Percentiles rank a stretch among this genome's conserved stretches.
Conservation (phyloP, 345 rosid species). For the Anastatica hierochuntica region DNA sequence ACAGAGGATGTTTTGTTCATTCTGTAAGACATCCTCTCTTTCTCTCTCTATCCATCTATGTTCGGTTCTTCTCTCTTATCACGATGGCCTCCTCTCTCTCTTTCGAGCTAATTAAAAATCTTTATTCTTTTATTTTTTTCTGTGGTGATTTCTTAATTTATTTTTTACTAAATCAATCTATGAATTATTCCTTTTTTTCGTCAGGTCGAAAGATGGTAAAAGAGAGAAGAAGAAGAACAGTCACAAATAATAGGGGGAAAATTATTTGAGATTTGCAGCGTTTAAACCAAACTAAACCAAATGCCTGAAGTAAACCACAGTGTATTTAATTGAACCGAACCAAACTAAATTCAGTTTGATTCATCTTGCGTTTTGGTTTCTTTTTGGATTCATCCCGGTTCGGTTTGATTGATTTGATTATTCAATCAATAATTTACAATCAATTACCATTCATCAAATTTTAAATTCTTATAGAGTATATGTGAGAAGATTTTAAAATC, state of each 20-base stretch:
- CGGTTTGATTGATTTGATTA: no score
- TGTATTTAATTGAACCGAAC: no score
- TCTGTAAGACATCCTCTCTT: conserved; percentile 26
- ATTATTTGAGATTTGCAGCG: conserved; percentile 22
- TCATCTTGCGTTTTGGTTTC: no score
- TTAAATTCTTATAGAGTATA: no score
- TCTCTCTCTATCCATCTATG: conserved; percentile 25
- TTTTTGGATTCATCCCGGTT: no score
- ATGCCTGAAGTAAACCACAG: no score
- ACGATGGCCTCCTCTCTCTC: conserved; percentile 6
- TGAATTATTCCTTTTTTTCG: conserved; percentile 45
- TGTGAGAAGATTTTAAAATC: no score
- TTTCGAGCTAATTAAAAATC: conserved; percentile 38
- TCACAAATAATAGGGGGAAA: conserved; percentile 28
- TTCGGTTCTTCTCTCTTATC: conserved; percentile 20
- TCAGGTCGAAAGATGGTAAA: conserved; percentile 26
- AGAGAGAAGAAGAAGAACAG: conserved; percentile 48
- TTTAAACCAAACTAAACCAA: no score
- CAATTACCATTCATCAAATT: no score
- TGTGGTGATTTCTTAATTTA: conserved; percentile 18
- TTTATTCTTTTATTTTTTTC: conserved; percentile 36
- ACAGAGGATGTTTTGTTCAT: conserved; percentile 53
- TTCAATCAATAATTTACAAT: no score
- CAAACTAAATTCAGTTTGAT: not conserved
- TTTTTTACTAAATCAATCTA: conserved; percentile 29